Conservation (phyloP, 768 basidiomycete species). For the Boletus eberwhitei region DNA sequence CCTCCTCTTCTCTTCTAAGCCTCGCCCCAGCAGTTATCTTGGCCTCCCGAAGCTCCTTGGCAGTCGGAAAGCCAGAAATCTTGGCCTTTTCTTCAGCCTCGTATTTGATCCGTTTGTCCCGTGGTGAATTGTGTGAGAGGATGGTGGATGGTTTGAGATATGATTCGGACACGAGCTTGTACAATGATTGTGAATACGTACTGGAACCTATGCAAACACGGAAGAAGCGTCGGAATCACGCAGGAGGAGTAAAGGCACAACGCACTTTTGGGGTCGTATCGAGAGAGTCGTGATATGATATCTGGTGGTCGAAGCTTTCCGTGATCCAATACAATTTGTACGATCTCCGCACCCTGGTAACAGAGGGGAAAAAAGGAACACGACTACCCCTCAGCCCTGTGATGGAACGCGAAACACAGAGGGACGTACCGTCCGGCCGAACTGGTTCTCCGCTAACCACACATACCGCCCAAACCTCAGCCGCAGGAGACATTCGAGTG, state of each 20-base stretch:
- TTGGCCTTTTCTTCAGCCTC: conserved; percentile 75
- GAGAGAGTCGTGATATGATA: conserved; percentile 52
- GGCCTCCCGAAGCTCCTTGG: conserved; percentile 72
- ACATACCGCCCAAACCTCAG: conserved; percentile 82
- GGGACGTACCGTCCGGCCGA: conserved; percentile 63
- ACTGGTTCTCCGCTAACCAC: conserved; percentile 65
- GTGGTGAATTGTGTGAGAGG: conserved; percentile 74
- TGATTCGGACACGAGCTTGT: conserved; percentile 65
- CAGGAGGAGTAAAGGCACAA: background rate
- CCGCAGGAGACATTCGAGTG: conserved; percentile 78
- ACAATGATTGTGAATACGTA: conserved; percentile 57
- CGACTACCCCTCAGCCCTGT: background rate
- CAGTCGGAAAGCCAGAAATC: conserved; percentile 72
- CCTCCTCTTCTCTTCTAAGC: conserved; percentile 67
- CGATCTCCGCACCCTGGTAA: conserved; percentile 66
- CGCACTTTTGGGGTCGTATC: conserved; percentile 58
- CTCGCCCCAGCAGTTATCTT: conserved; percentile 64
- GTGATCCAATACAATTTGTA: conserved; percentile 75
- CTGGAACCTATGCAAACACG: conserved; percentile 25
- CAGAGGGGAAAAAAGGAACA: too few relatives aligned
- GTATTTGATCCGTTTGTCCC: conserved; percentile 77
- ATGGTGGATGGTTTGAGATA: conserved; percentile 80
- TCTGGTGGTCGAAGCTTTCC: conserved; percentile 82
- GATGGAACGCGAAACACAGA: background rate
- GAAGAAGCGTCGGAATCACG: background rate